Evolutionary conservation across 805 yeast species (phyloP), one percentile per base, ranked within the genome.

Genomic region (Starmerella geochares): DNA sequence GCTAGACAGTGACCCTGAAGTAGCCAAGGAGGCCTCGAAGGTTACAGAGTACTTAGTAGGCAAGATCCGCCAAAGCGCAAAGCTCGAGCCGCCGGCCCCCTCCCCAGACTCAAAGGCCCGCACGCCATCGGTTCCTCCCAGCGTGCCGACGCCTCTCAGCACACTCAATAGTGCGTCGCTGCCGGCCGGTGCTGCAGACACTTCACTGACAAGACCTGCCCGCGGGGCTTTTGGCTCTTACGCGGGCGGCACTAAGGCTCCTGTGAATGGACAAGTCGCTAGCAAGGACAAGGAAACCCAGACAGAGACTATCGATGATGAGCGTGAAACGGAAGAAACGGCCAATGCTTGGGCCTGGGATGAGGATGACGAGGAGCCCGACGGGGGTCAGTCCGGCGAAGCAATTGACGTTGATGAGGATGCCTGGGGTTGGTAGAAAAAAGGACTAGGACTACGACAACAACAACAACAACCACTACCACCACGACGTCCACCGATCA

Each of bases 21-120:
- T 90, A 2, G 72, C 97, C 52, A 65, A 65, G 0, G 84, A 82
- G 60, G 95, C 96, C 0, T 77, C 77, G 57, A 65, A 71, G 40
- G 74, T 86, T 0, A 79, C 90, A 55, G 79, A 81, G 24, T 50
- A 73, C 24, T 82, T 84, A 60, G 68, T 82, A 60, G 65, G 62
- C 4, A 78, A 76, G 56, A 73, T 83, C 49, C 71, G 73, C 43
- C 60, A 58, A 4, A 80, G 73, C 41, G 74, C 70, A 2, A 63
- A 63, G 23, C 54, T 47, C 17, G 48, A 32, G 46, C 51, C 33
- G 3, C 57, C 54, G 17, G 41, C 35, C 4, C 13, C 20, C 3
- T 20, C 13, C 24, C 19, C 20, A 28, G 23, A 29, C 14, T 19
- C 46, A 13, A 23, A 16, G 13, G 27, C 25, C 16, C 35, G 28